Base-by-base conservation (phyloP, 805 yeast species). In the Saturnispora hagleri region DNA sequence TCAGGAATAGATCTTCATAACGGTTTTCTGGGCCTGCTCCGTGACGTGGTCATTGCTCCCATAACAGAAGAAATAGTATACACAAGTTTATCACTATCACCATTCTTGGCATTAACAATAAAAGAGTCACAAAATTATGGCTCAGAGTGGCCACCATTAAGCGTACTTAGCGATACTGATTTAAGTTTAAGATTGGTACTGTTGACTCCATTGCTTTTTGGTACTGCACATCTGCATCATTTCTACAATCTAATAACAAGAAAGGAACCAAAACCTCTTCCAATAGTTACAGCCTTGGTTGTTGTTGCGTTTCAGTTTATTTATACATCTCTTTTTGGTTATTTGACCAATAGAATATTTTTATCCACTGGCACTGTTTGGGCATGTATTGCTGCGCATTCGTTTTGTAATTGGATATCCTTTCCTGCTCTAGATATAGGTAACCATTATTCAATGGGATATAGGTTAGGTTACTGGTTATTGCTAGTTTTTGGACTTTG, bases 151-250 rank as follows among this genome's bases (percentile, higher is more conserved):
- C 34, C 52, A 12, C 54, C 55, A 15, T 31, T 31, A 13, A 46
- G 41, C 3, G n/a, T 4, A 1, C 51, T 55, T 24, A 26, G 42
- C 27, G 20, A 49, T 12, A 45, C 36, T 43, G 20, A 28, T 2
- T 47, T 48, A 2, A 20, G 47, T 5, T 20, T 62, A 77, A 31
- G n/a, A n/a, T 43, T 45, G 20, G 17, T 55, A 1, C 57, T 59
- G 17, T 61, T 66, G 28, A 74, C 86, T 1, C 93, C 95, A 1
- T 59, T 80, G 7, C 72, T 80, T 51, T 88, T 88, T 69, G 89
- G 90, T 1, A 58, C 84, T 26, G 93, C 95, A 0, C 96, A 88
- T 65, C 47, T 84, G 22, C 91, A 88, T 61, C 95, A 88, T 62
- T 89, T 79, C 2, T 71, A 71, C 55, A 82, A 78, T 51, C 57